Conservation (phyloP, 2,329 filamentous ascomycete genomes). For the Cercospora canescens region DNA sequence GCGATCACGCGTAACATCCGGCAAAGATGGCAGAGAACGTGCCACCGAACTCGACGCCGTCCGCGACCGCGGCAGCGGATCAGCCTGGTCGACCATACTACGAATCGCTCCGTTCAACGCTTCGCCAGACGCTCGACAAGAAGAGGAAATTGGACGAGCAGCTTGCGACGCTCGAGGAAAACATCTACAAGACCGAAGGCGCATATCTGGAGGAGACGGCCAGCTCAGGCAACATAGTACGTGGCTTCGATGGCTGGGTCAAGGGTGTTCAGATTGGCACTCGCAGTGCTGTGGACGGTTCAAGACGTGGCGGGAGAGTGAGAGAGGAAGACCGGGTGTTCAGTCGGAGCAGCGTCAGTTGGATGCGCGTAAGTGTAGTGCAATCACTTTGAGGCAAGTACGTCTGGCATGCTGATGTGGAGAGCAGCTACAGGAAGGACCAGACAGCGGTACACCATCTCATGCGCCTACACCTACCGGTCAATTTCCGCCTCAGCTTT, state of each 20-base stretch:
- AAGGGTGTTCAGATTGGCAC: slow-evolving; percentile 65
- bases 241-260: slow-evolving; percentile 97
- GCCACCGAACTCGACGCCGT: slow-evolving; percentile 35
- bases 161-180: slow-evolving; percentile 64
- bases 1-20: neutral
- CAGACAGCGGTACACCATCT: slow-evolving; percentile 42
- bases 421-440: slow-evolving; percentile 32
- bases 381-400: neutral
- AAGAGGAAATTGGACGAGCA: slow-evolving; percentile 62
- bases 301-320: slow-evolving; percentile 64
- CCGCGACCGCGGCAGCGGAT: slow-evolving; percentile 41
- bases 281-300: slow-evolving; percentile 54
- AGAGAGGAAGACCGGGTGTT: slow-evolving; percentile 75
- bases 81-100: slow-evolving; percentile 61
- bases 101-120: slow-evolving; percentile 67
- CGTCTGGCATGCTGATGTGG: slow-evolving; percentile 1
- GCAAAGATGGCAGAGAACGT: slow-evolving; percentile 52
- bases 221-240: slow-evolving; percentile 88
- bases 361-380: slow-evolving; percentile 34
- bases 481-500: slow-evolving; percentile 44
- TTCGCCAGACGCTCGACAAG: slow-evolving; percentile 66
- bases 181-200: slow-evolving; percentile 79
- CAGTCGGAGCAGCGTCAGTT: slow-evolving; percentile 37
- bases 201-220: slow-evolving; percentile 89
- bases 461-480: slow-evolving; percentile 51